Base-by-base conservation (phyloP, 2,329 filamentous ascomycete genomes). In the Ascochyta pisi region DNA sequence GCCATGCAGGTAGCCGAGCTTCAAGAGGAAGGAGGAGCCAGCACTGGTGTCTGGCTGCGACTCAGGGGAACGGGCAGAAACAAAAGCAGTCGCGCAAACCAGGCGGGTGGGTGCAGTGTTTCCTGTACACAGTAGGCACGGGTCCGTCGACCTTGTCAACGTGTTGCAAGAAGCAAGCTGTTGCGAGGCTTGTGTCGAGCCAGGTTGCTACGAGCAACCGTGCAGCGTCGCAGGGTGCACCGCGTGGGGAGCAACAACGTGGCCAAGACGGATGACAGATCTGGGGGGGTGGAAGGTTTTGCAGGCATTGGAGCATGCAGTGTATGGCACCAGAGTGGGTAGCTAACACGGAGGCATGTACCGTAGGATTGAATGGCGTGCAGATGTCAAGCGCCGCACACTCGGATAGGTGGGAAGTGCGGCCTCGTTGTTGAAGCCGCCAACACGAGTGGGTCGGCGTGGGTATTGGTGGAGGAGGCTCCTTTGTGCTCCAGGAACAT, bases 241-340 rank as follows among this genome's bases (percentile, higher is more conserved):
- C 39, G 46, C 19, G 15, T 6, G 29, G 41, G 40, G 50, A 41
- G 47, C 38, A 46, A 49, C 50, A 58, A 61, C 54, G 58, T 61
- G 54, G 58, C 46, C 46, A 50, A 42, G 51, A 51, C 46, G 54
- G 42, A 42, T 54, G 58, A 50, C 54, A 58, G 50, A 50, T 51
- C 42, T 54, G 16, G 16, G 50, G 39, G 50, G 50, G 19, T 50
- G 29, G 33, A 34, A 19, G 33, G 41, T 31, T 50, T 39, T 38
- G 13, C 33, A 16, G 38, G 23, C 16, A 35, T 27, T 44, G 46
- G 31, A 43, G 40, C 48, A 34, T 57, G 40, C 44, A 12, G 41
- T 46, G 45, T 41, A 38, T 37, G 6, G 37, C 16, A 16, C 16
- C 16, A 16, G 16, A 16, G 16, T 16, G 16, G 16, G 16, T 16